Percentiles rank a stretch among this genome's conserved stretches.
Evolutionary conservation across 2,329 filamentous ascomycete genomes (phyloP).

Genomic region (Pseudogymnoascus sp.): DNA sequence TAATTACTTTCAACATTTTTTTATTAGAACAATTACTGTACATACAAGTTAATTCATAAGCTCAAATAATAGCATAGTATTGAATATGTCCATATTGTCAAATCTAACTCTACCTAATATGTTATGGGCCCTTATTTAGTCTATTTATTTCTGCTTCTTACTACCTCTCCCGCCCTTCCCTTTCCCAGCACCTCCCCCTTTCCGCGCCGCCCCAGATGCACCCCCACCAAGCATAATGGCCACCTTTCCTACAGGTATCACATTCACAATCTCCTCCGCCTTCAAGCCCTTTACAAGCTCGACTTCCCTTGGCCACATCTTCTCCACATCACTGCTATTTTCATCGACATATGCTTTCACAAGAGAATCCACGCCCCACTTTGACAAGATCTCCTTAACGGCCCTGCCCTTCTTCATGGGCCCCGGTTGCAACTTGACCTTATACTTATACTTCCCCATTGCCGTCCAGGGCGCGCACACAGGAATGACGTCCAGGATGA

Average conservation of each 20-base stretch:
- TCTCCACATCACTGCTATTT: slow-evolving; percentile 53
- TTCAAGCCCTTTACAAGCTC: slow-evolving; percentile 76
- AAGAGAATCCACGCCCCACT: slow-evolving; percentile 49
- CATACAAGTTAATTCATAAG: background rate
- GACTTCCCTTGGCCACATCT: slow-evolving; percentile 77
- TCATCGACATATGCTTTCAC: slow-evolving; percentile 41
- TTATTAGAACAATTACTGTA: background rate
- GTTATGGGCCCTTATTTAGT: background rate
- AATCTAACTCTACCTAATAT: background rate
- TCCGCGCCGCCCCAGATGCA: slow-evolving; percentile 30
- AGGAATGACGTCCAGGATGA: slow-evolving; percentile 60
- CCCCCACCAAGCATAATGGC: slow-evolving; percentile 67
- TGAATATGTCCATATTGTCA: background rate
- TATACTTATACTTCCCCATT: slow-evolving; percentile 72
- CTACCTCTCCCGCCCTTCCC: slow-evolving; percentile 25
- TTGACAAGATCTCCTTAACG: slow-evolving; percentile 77
- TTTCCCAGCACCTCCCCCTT: slow-evolving; percentile 31
- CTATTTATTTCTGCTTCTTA: slow-evolving; percentile 19
- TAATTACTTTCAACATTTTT: background rate
- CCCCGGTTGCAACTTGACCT: slow-evolving; percentile 88
- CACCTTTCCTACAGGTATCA: slow-evolving; percentile 70
- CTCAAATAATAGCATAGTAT: background rate
- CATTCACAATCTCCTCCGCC: slow-evolving; percentile 71
- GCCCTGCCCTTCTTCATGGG: slow-evolving; percentile 89
- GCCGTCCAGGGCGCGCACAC: slow-evolving; percentile 58